Evolutionary conservation across 192 early-diverging fungal genomes (phyloP), one percentile per base, ranked within the genome.

Genomic region (Coemansia sp.): DNA sequence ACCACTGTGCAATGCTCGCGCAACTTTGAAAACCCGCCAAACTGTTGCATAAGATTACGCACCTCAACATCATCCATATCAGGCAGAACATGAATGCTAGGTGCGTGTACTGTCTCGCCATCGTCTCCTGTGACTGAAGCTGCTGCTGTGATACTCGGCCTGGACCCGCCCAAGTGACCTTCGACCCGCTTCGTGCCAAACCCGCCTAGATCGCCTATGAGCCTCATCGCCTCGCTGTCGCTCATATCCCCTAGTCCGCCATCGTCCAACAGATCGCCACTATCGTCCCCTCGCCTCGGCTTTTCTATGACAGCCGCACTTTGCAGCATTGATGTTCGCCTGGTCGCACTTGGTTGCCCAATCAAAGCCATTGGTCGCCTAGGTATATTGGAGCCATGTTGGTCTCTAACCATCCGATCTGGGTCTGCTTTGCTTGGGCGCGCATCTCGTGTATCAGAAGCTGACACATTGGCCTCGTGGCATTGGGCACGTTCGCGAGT

Each of bases 41-140:
- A 58, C 23, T 65, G 27, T 8, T 45, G 39, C 7, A 82, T 21
- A n/a, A 82, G 70, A 25, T 14, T 7, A 19, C 64, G 27, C 21
- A 68, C 79, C 31, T 82, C 79, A 2, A 5, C 63, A 5, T 69
- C 71, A 25, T 50, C 68, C 77, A 79, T 79, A 45, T 79, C 77
- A 21, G 53, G 19, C 25, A 77, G 42, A 21, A 65, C 58, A 15
- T 48, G 67, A 17, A 14, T n/a, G 4, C 15, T 34, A n/a, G 55
- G 55, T 32, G 29, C 23, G 4, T 53, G 51, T 9, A 12, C 55
- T 17, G 29, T 6, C 15, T 58, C 55, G 12, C 29, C 55, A 17
- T 58, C 14, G 15, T 58, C 6, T 31, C 55, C 15, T 17, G 55
- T 6, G 14, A 29, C 29, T 5, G 55, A 31, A 11, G 11, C 32